Conservation (phyloP, 805 yeast species). For the Metschnikowia continentalis region DNA sequence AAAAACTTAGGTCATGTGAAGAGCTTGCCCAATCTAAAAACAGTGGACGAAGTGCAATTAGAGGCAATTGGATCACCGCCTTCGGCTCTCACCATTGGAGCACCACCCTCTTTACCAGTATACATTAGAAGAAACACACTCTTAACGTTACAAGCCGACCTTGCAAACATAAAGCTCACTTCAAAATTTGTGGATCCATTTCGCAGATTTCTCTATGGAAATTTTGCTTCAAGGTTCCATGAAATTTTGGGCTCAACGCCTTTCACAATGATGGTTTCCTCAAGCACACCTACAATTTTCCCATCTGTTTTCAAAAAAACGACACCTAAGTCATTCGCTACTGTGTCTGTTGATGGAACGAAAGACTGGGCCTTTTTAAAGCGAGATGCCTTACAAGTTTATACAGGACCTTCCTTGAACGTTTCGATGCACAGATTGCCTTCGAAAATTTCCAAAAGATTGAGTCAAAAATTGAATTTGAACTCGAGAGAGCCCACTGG, state of each 20-base stretch:
- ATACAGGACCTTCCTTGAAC: constrained; percentile 49
- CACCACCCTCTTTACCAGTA: constrained; percentile 60
- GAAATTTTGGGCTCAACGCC: constrained; percentile 47
- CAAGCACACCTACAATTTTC: constrained; percentile 23
- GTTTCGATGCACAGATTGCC: constrained; percentile 40
- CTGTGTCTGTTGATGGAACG: constrained; percentile 51
- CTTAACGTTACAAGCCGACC: constrained; percentile 41
- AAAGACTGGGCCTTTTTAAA: constrained; percentile 60
- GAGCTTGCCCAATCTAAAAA: constrained; percentile 14
- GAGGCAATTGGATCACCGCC: constrained; percentile 47
- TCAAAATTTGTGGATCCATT: constrained; percentile 33
- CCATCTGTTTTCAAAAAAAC: constrained; percentile 13
- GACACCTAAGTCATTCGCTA: constrained; percentile 39
- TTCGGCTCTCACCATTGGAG: constrained; percentile 43
- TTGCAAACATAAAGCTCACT: constrained; percentile 14
- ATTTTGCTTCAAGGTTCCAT: constrained; percentile 43
- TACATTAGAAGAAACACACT: constrained; percentile 47
- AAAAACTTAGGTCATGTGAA: constrained; percentile 14
- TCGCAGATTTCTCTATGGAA: constrained; percentile 43
- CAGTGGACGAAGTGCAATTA: constrained; percentile 25
- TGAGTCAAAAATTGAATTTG: constrained; percentile 22
- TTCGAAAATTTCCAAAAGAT: constrained; percentile 29
- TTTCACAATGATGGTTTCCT: constrained; percentile 40
- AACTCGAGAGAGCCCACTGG: constrained; percentile 37
- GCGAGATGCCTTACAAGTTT: constrained; percentile 45